Evolutionary conservation across 352 stramenopile species (phyloP).

Genomic region (Pythium periplocum): DNA sequence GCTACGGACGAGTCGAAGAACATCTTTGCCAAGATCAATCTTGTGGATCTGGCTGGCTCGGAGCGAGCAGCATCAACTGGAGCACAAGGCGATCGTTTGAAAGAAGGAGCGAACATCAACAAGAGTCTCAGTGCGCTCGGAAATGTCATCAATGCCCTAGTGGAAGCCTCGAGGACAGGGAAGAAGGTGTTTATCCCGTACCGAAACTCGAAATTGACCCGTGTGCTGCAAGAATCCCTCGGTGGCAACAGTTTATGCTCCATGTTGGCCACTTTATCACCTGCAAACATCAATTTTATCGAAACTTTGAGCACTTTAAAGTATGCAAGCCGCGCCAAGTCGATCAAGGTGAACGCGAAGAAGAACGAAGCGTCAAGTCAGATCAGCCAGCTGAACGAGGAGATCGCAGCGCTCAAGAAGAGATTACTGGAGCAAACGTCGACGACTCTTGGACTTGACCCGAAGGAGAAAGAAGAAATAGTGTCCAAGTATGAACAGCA

Average conservation of each 20-base stretch:
- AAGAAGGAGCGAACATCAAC: slow-evolving; percentile 95
- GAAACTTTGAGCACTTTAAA: slow-evolving; percentile 95
- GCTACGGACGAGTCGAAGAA: slow-evolving; percentile 76
- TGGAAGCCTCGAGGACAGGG: slow-evolving; percentile 67
- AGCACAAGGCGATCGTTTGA: slow-evolving; percentile 85
- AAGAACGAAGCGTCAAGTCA: slow-evolving; percentile 91
- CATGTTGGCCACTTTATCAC: slow-evolving; percentile 93
- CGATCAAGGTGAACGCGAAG: slow-evolving; percentile 91
- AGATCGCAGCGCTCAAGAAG: slow-evolving; percentile 85
- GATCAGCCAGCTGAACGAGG: slow-evolving; percentile 88
- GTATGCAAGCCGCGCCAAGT: slow-evolving; percentile 93
- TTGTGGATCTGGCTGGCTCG: slow-evolving; percentile 92
- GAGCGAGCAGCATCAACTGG: slow-evolving; percentile 89
- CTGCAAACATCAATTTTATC: slow-evolving; percentile 92
- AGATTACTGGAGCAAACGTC: slow-evolving; percentile 78
- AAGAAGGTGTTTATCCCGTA: slow-evolving; percentile 93
- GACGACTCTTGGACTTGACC: slow-evolving; percentile 56
- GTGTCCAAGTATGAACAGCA: slow-evolving; percentile 84
- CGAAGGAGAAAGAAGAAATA: slow-evolving; percentile 86
- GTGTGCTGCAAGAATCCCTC: slow-evolving; percentile 89
- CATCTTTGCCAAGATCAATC: slow-evolving; percentile 91
- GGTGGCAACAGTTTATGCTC: slow-evolving; percentile 93
- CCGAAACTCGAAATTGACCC: slow-evolving; percentile 92
- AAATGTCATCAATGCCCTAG: slow-evolving; percentile 92
- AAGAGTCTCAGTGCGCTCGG: slow-evolving; percentile 90